Conservation (phyloP, 2,329 filamentous ascomycete genomes). For the Aspergillus ochraceoroseus region DNA sequence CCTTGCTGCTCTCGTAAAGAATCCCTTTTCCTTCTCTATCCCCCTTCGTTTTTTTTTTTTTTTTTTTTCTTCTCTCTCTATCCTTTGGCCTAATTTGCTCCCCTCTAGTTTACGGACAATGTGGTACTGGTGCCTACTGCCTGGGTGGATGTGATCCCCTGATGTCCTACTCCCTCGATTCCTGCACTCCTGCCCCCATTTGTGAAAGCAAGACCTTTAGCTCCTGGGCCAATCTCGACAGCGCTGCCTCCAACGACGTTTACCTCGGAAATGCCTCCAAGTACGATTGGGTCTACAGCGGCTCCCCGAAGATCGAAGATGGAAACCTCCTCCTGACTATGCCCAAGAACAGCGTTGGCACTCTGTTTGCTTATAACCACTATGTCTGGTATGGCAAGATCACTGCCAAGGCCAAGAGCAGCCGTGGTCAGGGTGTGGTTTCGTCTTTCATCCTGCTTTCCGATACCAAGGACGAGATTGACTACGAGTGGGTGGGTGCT, state of each 20-base stretch:
- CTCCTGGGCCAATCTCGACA: conserved; percentile 67
- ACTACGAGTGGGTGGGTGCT: conserved; percentile 87
- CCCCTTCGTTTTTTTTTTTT: no score
- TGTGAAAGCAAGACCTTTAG: conserved; percentile 71
- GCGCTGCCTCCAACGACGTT: conserved; percentile 65
- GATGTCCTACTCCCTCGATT: conserved; percentile 74
- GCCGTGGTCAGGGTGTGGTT: conserved; percentile 81
- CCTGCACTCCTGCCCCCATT: conserved; percentile 77
- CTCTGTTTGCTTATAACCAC: conserved; percentile 73
- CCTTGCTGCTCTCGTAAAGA: conserved; percentile 80
- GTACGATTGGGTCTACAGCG: conserved; percentile 85
- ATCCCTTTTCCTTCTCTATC: no score
- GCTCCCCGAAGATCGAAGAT: conserved; percentile 59
- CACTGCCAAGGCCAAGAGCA: conserved; percentile 77
- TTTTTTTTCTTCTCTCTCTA: no score
- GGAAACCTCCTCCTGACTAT: conserved; percentile 79
- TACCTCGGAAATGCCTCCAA: conserved; percentile 79
- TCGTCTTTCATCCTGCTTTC: conserved; percentile 94
- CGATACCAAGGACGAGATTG: conserved; percentile 96
- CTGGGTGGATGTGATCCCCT: conserved; percentile 90
- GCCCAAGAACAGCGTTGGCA: conserved; percentile 78
- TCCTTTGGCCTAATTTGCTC: no score
- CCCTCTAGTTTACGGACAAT: conserved; percentile 77
- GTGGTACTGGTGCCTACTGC: conserved; percentile 90
- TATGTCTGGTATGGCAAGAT: conserved; percentile 99